A percentile compares a stretch with the other conserved stretches of the same genome.
Conservation (phyloP, 2,329 filamentous ascomycete species). For the Cladosporium velox region DNA sequence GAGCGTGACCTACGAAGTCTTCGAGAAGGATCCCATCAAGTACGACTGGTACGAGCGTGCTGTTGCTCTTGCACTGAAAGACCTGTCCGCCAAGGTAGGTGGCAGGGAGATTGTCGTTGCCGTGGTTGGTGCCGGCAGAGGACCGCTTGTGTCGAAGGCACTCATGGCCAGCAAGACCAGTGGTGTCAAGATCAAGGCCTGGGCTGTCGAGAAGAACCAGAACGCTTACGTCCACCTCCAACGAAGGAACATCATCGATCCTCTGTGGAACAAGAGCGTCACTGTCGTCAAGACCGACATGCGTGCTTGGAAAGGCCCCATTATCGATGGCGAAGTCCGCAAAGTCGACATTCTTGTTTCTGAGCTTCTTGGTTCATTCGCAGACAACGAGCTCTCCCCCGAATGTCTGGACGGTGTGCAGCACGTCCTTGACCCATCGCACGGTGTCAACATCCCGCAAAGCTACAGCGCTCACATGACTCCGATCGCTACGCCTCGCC, state of each 20-base stretch:
- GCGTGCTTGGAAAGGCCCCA: conserved; percentile 89
- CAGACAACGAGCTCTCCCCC: conserved; percentile 93
- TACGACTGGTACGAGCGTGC: conserved; percentile 94
- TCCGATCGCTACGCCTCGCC: conserved; percentile 84
- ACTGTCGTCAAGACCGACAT: conserved; percentile 95
- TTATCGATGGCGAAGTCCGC: conserved; percentile 55
- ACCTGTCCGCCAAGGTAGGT: conserved; percentile 79
- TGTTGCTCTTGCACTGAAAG: conserved; percentile 74
- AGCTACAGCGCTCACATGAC: conserved; percentile 92
- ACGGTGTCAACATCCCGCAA: conserved; percentile 90
- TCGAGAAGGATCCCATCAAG: conserved; percentile 97
- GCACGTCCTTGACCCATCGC: conserved; percentile 73
- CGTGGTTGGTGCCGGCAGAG: conserved; percentile 89
- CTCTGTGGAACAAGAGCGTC: conserved; percentile 73
- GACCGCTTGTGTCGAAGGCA: conserved; percentile 85
- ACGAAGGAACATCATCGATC: conserved; percentile 72
- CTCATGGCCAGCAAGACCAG: conserved; percentile 76
- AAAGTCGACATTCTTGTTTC: conserved; percentile 92
- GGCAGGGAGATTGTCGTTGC: conserved; percentile 78
- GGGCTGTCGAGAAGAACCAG: conserved; percentile 96
- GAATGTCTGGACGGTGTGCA: conserved; percentile 97
- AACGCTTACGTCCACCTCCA: conserved; percentile 94
- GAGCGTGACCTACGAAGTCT: conserved; percentile 96
- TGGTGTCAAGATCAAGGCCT: conserved; percentile 78
- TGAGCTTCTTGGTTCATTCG: conserved; percentile 92